Percentiles rank a stretch among this genome's conserved stretches.
These are phyloP conservation scores for Cucurbitaria berberidis DNA, from an alignment of 2,329 filamentous ascomycete species.

Conservation along the genomic window DNA sequence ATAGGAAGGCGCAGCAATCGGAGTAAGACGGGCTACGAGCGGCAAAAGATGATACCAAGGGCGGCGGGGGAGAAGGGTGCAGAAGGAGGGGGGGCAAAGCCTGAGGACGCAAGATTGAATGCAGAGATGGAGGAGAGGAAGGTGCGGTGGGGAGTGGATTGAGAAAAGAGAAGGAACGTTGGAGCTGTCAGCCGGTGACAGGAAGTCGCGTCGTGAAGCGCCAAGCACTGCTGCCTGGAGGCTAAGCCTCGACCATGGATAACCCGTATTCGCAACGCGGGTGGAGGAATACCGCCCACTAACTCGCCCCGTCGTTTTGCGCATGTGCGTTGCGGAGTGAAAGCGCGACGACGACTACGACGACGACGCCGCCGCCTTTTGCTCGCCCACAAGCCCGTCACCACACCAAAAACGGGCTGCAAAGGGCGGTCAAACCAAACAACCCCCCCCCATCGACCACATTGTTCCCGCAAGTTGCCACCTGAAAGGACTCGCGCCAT, in stretches of 20 bases:
- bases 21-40: constrained; percentile 37
- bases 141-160: constrained; percentile 27
- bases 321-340: constrained; percentile 12
- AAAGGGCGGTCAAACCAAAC: constrained; percentile 24
- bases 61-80: constrained; percentile 27
- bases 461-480: background rate
- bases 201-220: constrained; percentile 18
- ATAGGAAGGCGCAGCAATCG: constrained; percentile 45
- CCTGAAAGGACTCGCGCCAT: background rate
- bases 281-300: constrained; percentile 9
- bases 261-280: constrained; percentile 29
- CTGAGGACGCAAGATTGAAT: constrained; percentile 33
- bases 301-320: constrained; percentile 14
- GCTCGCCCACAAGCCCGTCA: constrained; percentile 4
- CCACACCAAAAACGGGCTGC: constrained; percentile 11
- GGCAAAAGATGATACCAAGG: constrained; percentile 32
- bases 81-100: constrained; percentile 34
- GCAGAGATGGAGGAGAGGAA: constrained; percentile 22
- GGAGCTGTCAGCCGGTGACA: constrained; percentile 15
- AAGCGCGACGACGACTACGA: background rate
- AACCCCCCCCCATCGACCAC: too few relatives aligned
- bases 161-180: constrained; percentile 21
- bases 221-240: constrained; percentile 31
- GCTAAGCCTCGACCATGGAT: constrained; percentile 30
- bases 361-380: constrained; percentile 15